Evolutionary conservation across 2,329 filamentous ascomycete species (phyloP).

Genomic region (Fusarium transvaalense): DNA sequence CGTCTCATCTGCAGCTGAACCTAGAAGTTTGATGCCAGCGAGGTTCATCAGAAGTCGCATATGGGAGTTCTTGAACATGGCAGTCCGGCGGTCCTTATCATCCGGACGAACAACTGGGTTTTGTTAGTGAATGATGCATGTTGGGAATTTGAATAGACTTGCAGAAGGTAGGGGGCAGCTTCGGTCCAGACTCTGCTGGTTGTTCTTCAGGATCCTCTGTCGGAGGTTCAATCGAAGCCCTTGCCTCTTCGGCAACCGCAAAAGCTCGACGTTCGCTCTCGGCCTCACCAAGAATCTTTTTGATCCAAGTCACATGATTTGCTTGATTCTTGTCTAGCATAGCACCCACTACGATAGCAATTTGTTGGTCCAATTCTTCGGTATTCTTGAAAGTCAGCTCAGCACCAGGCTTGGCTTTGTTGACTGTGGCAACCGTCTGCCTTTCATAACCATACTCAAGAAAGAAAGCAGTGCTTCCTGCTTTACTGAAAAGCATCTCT

Average conservation of each 20-base stretch:
- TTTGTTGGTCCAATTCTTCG: conserved; percentile 75
- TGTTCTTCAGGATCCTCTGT: conserved; percentile 52
- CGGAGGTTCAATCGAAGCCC: conserved; percentile 56
- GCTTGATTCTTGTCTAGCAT: conserved; percentile 83
- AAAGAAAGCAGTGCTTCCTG: conserved; percentile 83
- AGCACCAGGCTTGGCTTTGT: conserved; percentile 76
- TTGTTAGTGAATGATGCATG: conserved; percentile 47
- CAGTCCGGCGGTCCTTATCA: conserved; percentile 73
- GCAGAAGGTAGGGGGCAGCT: conserved; percentile 53
- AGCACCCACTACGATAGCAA: conserved; percentile 83
- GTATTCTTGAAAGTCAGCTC: conserved; percentile 85
- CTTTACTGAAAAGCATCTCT: conserved; percentile 96
- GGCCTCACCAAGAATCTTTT: conserved; percentile 75
- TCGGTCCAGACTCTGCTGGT: conserved; percentile 45
- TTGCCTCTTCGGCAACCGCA: conserved; percentile 77
- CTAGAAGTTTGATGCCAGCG: conserved; percentile 74
- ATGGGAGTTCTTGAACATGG: conserved; percentile 90
- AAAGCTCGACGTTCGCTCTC: conserved; percentile 80
- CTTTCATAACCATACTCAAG: conserved; percentile 92
- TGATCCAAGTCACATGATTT: conserved; percentile 85
- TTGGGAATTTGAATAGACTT: conserved; percentile 30
- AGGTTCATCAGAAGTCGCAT: conserved; percentile 86
- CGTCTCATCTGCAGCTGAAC: conserved; percentile 72
- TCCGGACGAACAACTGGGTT: conserved; percentile 70
- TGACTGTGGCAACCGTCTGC: conserved; percentile 74